Evolutionary conservation across 2,329 filamentous ascomycete genomes (phyloP).

Genomic region (Akanthomyces uredinophilus): DNA sequence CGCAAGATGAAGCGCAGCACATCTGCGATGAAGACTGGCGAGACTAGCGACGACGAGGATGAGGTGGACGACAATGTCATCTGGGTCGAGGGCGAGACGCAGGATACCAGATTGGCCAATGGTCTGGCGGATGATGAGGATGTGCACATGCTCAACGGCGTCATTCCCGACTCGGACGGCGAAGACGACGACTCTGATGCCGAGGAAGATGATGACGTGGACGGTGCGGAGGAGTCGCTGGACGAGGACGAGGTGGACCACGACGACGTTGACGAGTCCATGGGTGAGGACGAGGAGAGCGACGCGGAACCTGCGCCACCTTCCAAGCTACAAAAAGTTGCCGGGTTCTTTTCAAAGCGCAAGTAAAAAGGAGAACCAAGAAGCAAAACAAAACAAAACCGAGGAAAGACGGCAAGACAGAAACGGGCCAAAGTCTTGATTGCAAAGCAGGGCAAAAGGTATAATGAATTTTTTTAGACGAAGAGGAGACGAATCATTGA

Average conservation of each 20-base stretch:
- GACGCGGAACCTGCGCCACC: constrained; percentile 46
- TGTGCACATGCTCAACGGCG: constrained; percentile 48
- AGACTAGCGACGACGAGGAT: constrained; percentile 48
- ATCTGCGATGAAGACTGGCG: constrained; percentile 36
- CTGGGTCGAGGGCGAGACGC: constrained; percentile 79
- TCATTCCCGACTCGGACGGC: constrained; percentile 56
- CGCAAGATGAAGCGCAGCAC: constrained; percentile 56
- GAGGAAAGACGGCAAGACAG: neutral
- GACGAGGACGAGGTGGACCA: constrained; percentile 57
- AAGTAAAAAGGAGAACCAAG: constrained; percentile 1
- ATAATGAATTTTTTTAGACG: constrained; percentile 8
- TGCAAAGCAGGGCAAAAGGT: neutral
- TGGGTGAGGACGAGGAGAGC: constrained; percentile 51
- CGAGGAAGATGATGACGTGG: constrained; percentile 41
- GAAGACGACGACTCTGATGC: constrained; percentile 44
- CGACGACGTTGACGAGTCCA: constrained; percentile 50
- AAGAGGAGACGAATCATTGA: neutral
- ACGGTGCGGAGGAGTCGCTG: constrained; percentile 44
- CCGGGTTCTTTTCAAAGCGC: constrained; percentile 24
- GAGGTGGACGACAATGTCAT: constrained; percentile 67
- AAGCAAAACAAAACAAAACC: neutral
- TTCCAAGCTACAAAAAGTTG: constrained; percentile 39
- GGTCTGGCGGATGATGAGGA: constrained; percentile 24
- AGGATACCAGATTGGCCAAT: constrained; percentile 38
- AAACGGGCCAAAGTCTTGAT: neutral